Percentiles rank a stretch among this genome's conserved stretches.
These are phyloP conservation scores for Daldinia caldariorum DNA, from an alignment of 495 filamentous ascomycete species.

Conservation along the genomic window DNA sequence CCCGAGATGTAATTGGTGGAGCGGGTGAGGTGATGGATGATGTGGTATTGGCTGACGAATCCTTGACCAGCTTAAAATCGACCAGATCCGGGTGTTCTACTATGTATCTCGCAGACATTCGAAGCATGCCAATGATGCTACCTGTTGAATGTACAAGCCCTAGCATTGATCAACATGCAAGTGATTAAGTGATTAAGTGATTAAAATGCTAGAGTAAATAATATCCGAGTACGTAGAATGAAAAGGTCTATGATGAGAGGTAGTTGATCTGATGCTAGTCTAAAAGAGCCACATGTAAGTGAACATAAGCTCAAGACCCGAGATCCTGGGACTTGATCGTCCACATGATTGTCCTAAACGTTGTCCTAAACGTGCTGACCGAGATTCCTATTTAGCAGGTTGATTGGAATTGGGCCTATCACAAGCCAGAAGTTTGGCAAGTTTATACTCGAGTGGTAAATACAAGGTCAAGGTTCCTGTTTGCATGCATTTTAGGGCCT, in stretches of 20 bases:
- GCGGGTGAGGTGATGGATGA: constrained; percentile 20
- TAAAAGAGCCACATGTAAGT: neutral
- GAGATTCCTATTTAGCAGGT: constrained; percentile 1
- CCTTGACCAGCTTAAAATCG: constrained; percentile 29
- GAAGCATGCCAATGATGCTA: neutral
- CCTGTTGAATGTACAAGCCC: neutral
- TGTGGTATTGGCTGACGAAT: constrained; percentile 13
- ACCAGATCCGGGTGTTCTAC: constrained; percentile 24
- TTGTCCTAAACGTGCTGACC: neutral
- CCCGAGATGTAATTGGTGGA: constrained; percentile 16
- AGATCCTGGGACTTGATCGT: neutral
- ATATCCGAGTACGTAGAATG: neutral
- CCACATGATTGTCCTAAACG: neutral
- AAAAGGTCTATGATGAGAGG: neutral
- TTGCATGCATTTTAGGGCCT: neutral
- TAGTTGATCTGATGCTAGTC: neutral
- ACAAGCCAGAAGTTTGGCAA: neutral
- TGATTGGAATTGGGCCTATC: neutral
- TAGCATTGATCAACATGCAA: neutral
- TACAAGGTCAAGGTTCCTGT: neutral
- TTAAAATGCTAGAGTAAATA: neutral
- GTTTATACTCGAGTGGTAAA: neutral
- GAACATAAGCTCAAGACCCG: neutral
- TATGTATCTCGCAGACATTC: constrained; percentile 7
- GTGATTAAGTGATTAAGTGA: neutral